Evolutionary conservation across 2,329 filamentous ascomycete species (phyloP).

Genomic region (Diaporthe nobilis): DNA sequence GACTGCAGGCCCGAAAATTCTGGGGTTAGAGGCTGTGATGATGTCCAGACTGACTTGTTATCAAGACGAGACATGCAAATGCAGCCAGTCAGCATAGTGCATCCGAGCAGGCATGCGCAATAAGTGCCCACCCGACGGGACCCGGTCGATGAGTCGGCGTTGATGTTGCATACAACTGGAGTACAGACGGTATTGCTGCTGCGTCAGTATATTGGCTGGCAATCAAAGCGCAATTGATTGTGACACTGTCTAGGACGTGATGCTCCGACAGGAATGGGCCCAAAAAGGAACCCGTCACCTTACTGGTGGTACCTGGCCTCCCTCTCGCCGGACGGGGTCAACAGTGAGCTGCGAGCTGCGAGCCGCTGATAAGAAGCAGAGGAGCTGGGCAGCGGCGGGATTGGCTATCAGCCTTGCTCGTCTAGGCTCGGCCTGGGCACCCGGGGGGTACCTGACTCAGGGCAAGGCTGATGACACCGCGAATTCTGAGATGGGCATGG

Average conservation of each 20-base stretch:
- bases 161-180: neutral
- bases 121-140: conserved; percentile 18
- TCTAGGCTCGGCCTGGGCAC: conserved; percentile 9
- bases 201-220: conserved; percentile 20
- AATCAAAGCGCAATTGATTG: conserved; percentile 20
- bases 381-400: conserved; percentile 6
- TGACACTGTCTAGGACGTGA: neutral
- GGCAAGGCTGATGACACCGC: conserved; percentile 31
- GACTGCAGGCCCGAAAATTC: neutral
- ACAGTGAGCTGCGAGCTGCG: neutral
- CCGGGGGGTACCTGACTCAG: conserved; percentile 15
- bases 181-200: neutral
- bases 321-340: neutral
- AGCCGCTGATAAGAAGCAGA: conserved; percentile 3
- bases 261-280: conserved; percentile 26
- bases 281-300: neutral
- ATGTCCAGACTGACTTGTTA: neutral
- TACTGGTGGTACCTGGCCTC: neutral
- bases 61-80: neutral
- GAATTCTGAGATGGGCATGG: conserved; percentile 21
- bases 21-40: neutral
- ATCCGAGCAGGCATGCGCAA: neutral
- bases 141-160: neutral
- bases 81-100: neutral
- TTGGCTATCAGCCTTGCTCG: conserved; percentile 28